phyloP scores from a whole-genome alignment of 495 filamentous ascomycete genomes.

The Cairneyella variabilis region DNA sequence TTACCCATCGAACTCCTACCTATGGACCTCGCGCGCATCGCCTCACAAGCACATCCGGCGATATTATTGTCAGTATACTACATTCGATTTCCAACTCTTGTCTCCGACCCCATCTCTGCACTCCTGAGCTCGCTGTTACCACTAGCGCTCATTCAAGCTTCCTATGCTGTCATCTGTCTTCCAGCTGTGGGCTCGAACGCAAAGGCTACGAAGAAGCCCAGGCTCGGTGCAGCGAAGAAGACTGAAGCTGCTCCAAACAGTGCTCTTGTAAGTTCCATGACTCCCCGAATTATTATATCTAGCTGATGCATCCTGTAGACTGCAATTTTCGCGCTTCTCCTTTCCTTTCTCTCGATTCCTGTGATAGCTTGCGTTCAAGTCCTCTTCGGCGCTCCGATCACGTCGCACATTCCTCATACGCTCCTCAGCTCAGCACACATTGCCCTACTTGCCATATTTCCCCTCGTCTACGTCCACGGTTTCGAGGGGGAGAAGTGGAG shows the following conservation, averaged over 20 bases:
- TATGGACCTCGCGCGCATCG: slow-evolving; percentile 19
- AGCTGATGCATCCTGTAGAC: no score
- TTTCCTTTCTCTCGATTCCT: slow-evolving; percentile 54
- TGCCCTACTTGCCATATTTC: slow-evolving; percentile 67
- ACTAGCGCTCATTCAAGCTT: slow-evolving; percentile 60
- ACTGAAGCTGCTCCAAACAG: slow-evolving; percentile 31
- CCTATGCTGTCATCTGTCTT: slow-evolving; percentile 69
- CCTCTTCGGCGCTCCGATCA: slow-evolving; percentile 87
- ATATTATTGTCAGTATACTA: slow-evolving; percentile 59
- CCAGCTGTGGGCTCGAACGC: slow-evolving; percentile 53
- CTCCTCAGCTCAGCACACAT: slow-evolving; percentile 76
- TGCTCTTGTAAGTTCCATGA: slow-evolving; percentile 27
- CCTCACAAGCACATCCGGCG: slow-evolving; percentile 56
- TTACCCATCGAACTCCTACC: slow-evolving; percentile 26
- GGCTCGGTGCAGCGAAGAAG: slow-evolving; percentile 43
- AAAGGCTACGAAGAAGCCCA: slow-evolving; percentile 26
- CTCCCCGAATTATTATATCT: background rate
- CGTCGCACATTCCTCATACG: slow-evolving; percentile 76
- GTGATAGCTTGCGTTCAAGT: slow-evolving; percentile 62
- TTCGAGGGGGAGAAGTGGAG: slow-evolving; percentile 69
- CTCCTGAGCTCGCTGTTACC: slow-evolving; percentile 59
- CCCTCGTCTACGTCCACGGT: slow-evolving; percentile 81
- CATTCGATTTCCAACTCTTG: slow-evolving; percentile 60
- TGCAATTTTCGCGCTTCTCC: slow-evolving; percentile 55
- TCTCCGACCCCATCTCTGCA: slow-evolving; percentile 65